Percentiles rank a stretch among this genome's conserved stretches.
Evolutionary conservation across 1,139 yeast species (phyloP).

Genomic region (Eremothecium gossypii): DNA sequence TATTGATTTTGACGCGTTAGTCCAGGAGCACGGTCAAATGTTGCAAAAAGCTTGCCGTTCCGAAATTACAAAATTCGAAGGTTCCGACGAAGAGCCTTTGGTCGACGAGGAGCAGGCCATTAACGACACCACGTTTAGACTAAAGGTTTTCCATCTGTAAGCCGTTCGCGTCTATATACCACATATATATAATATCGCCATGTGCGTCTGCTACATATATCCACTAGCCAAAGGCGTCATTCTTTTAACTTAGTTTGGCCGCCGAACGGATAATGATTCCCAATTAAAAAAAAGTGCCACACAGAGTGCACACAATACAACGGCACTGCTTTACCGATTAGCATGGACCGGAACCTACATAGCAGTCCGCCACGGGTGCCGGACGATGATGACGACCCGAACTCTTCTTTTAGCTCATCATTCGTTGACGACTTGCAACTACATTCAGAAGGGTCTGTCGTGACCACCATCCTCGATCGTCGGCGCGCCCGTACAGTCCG

Average conservation of each 20-base stretch:
- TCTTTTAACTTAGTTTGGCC: too few species aligned
- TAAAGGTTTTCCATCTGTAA: conserved; percentile 58
- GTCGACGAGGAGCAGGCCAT: conserved; percentile 88
- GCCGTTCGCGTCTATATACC: not conserved
- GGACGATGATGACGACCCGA: not conserved
- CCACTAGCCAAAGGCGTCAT: too few species aligned
- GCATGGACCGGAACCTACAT: not conserved
- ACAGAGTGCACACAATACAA: too few species aligned
- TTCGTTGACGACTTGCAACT: not conserved
- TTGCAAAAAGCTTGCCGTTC: conserved; percentile 68
- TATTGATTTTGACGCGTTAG: conserved; percentile 55
- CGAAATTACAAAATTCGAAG: conserved; percentile 31
- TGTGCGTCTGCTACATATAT: too few species aligned
- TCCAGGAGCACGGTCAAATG: conserved; percentile 56
- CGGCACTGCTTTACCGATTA: too few species aligned
- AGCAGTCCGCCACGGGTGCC: conserved; percentile 2
- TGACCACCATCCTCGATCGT: not conserved
- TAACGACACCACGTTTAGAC: conserved; percentile 72
- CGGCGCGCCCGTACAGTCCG: not conserved
- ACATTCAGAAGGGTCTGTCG: conserved; percentile 3
- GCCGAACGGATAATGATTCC: too few species aligned
- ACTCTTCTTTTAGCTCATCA: conserved; percentile 1
- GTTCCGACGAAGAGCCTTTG: conserved; percentile 39
- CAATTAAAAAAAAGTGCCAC: too few species aligned
- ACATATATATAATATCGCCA: too few species aligned